Percentiles rank a stretch among this genome's conserved stretches.
phyloP scores from a whole-genome alignment of 1,139 yeast genomes.

The Diutina catenulata region DNA sequence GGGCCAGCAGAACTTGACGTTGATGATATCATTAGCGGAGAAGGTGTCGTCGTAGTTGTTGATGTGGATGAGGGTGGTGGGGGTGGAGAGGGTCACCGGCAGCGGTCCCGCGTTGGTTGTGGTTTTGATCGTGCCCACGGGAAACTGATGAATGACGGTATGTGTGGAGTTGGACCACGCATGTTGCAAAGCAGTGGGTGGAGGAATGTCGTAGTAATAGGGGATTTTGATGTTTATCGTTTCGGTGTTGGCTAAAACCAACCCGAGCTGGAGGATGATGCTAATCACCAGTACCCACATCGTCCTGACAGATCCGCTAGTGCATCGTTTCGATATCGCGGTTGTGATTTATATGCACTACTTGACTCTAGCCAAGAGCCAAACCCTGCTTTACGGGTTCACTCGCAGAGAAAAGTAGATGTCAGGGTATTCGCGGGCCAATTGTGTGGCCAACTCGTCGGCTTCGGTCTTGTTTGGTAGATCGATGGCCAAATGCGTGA shows the following conservation, averaged over 20 bases:
- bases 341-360: too few species aligned
- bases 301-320: too few species aligned
- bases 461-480: too few species aligned
- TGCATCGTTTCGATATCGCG: too few species aligned
- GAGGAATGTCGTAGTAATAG: background rate
- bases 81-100: background rate
- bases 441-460: too few species aligned
- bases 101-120: background rate
- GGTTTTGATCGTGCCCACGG: background rate
- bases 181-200: background rate
- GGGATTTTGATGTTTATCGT: background rate
- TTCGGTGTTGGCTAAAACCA: slow-evolving; percentile 4
- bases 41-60: background rate
- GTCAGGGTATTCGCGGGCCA: too few species aligned
- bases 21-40: background rate
- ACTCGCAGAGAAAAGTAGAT: too few species aligned
- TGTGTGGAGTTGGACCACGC: background rate
- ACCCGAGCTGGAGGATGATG: too few species aligned
- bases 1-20: background rate
- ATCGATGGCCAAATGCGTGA: too few species aligned
- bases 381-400: too few species aligned
- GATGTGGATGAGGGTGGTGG: background rate
- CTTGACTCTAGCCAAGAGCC: too few species aligned
- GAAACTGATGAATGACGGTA: slow-evolving; percentile 1
- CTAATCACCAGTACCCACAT: too few species aligned